These are phyloP conservation scores for Ceratocystiopsis sp. DNA, from an alignment of 2,329 filamentous ascomycete species.

Conservation along the genomic window DNA sequence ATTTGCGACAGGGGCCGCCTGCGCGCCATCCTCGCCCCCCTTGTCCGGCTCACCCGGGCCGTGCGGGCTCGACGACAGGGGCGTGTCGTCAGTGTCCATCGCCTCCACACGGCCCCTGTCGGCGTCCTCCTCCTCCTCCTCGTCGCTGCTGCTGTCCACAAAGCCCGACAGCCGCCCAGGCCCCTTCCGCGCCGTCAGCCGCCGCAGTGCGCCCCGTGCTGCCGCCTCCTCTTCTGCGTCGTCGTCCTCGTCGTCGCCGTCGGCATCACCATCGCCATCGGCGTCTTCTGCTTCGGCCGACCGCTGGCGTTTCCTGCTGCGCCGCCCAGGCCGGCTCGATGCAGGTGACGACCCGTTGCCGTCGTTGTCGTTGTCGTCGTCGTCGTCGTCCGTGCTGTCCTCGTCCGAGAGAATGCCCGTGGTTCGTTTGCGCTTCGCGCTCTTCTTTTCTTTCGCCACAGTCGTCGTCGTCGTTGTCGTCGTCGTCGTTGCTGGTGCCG, in stretches of 20 bases:
- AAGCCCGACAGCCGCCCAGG: slow-evolving; percentile 6
- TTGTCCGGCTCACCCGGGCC: slow-evolving; percentile 10
- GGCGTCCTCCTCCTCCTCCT: slow-evolving; percentile 13
- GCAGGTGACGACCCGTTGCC: no score
- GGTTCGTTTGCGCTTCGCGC: slow-evolving; percentile 2
- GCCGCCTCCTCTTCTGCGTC: not conserved
- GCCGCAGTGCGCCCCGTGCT: not conserved
- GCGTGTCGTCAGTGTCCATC: slow-evolving; percentile 19
- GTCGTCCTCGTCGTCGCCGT: slow-evolving; percentile 1
- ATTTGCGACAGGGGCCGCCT: slow-evolving; percentile 3
- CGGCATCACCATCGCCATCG: slow-evolving; percentile 3
- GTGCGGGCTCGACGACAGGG: slow-evolving; percentile 21
- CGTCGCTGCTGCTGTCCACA: slow-evolving; percentile 14
- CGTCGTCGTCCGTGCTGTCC: slow-evolving; percentile 2
- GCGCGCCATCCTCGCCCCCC: slow-evolving; percentile 1
- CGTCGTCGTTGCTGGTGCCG: slow-evolving; percentile 5
- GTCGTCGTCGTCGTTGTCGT: slow-evolving; percentile 7
- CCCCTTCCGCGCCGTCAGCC: slow-evolving; percentile 10
- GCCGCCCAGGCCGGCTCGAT: no score
- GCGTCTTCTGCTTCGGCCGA: not conserved
- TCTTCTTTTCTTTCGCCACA: not conserved
- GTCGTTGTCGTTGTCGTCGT: slow-evolving; percentile 1
- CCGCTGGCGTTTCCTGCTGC: not conserved
- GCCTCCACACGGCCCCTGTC: slow-evolving; percentile 13
- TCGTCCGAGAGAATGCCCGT: slow-evolving; percentile 2